Conservation (phyloP, 2,329 filamentous ascomycete species). For the Fusarium gaditjirri region DNA sequence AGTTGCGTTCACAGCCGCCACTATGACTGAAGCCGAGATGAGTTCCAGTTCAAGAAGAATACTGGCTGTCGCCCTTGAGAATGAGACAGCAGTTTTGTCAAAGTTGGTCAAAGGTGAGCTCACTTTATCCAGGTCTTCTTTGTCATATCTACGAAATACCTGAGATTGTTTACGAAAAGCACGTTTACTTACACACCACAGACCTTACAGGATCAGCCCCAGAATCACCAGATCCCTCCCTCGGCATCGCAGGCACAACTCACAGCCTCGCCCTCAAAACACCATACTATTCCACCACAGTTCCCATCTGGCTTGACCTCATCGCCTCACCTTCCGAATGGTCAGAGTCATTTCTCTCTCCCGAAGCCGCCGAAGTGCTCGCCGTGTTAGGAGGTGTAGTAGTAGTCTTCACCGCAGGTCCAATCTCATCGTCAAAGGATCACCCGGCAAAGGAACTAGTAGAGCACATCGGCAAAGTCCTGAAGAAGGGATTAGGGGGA, state of each 20-base stretch:
- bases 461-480: conserved; percentile 63
- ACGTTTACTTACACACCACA: conserved; percentile 42
- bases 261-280: conserved; percentile 67
- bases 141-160: not conserved
- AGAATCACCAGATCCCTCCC: conserved; percentile 47
- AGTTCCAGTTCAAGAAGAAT: conserved; percentile 57
- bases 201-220: conserved; percentile 63
- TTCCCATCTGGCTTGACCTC: conserved; percentile 76
- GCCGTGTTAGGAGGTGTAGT: conserved; percentile 69
- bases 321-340: conserved; percentile 63
- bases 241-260: conserved; percentile 67
- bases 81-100: conserved; percentile 58
- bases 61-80: conserved; percentile 65
- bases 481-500: conserved; percentile 67
- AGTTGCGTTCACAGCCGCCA: accelerated
- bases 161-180: not conserved
- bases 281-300: conserved; percentile 67
- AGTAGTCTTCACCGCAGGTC: conserved; percentile 49
- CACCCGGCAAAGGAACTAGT: conserved; percentile 56
- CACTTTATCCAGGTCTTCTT: not conserved
- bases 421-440: conserved; percentile 11
- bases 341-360: conserved; percentile 67
- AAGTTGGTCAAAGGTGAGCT: conserved; percentile 64
- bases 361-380: conserved; percentile 72
- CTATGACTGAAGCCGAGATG: conserved; percentile 36